Evolutionary conservation across 2,329 filamentous ascomycete species (phyloP).

Genomic region (Talaromyces pinophilus): DNA sequence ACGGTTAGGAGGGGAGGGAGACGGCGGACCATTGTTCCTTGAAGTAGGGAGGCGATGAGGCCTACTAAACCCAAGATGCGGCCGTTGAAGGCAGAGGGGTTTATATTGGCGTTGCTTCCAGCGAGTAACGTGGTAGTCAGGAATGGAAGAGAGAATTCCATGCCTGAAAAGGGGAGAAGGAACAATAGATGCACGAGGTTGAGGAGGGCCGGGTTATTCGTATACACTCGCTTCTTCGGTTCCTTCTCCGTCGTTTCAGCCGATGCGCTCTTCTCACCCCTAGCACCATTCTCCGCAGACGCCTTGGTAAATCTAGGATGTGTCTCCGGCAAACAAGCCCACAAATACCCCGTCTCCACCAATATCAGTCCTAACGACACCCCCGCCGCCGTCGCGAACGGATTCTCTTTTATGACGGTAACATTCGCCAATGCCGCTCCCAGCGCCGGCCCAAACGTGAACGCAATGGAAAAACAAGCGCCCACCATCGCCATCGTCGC

Average conservation of each 20-base stretch:
- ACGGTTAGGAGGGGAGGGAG: conserved; percentile 79
- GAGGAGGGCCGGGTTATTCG: conserved; percentile 79
- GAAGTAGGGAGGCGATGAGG: conserved; percentile 84
- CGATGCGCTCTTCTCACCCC: not conserved
- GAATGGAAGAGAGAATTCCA: conserved; percentile 97
- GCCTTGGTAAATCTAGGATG: conserved; percentile 54
- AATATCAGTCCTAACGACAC: conserved; percentile 85
- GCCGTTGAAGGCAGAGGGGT: conserved; percentile 72
- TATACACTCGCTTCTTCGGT: conserved; percentile 52
- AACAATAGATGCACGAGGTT: conserved; percentile 88
- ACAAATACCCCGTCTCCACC: conserved; percentile 84
- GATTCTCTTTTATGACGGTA: conserved; percentile 77
- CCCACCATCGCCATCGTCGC: conserved; percentile 96
- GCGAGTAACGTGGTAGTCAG: conserved; percentile 93
- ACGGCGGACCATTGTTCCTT: conserved; percentile 86
- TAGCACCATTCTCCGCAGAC: conserved; percentile 39
- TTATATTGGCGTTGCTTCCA: conserved; percentile 41
- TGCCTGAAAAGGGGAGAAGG: conserved; percentile 93
- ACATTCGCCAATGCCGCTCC: conserved; percentile 83
- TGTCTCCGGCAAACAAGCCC: conserved; percentile 82
- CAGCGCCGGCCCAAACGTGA: conserved; percentile 91
- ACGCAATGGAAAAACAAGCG: conserved; percentile 94
- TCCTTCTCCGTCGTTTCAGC: conserved; percentile 28
- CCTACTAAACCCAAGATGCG: conserved; percentile 87
- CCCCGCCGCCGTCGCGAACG: conserved; percentile 88